These are phyloP conservation scores for Tephrocybe sp. DNA, from an alignment of 768 basidiomycete species.

Conservation along the genomic window DNA sequence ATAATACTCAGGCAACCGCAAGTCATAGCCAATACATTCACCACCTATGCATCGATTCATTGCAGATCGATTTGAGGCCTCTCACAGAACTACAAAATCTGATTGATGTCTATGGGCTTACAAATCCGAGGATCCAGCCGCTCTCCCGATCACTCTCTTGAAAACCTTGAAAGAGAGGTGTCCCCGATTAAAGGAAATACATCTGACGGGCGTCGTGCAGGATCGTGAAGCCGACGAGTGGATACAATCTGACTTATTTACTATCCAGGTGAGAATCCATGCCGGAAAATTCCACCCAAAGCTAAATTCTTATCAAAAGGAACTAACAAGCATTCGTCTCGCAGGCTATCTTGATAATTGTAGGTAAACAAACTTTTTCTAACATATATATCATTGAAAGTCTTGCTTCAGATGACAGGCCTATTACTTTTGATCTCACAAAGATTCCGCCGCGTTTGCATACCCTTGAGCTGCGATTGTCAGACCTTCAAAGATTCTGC, in stretches of 20 bases:
- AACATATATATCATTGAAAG: too few relatives aligned
- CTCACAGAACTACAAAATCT: neutral
- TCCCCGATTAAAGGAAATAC: too few relatives aligned
- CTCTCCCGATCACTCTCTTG: neutral
- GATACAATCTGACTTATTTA: conserved; percentile 4
- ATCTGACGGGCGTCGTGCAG: neutral
- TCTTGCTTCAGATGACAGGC: too few relatives aligned
- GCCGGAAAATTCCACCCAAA: neutral
- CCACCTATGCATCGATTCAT: too few relatives aligned
- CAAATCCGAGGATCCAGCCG: neutral
- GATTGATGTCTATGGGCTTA: neutral
- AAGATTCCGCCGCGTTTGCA: too few relatives aligned
- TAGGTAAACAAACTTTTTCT: too few relatives aligned
- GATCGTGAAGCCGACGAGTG: neutral
- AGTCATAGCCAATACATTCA: too few relatives aligned
- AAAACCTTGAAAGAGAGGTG: too few relatives aligned
- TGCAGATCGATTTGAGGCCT: neutral
- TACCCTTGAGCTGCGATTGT: too few relatives aligned
- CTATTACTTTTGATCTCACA: too few relatives aligned
- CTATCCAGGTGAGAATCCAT: conserved; percentile 1
- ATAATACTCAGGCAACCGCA: too few relatives aligned
- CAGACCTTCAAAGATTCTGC: too few relatives aligned
- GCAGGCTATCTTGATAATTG: neutral
- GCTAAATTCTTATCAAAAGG: neutral
- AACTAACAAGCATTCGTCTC: neutral